Evolutionary conservation across 1,284 basidiomycete species (phyloP).

Genomic region (Volvariella volvacea): DNA sequence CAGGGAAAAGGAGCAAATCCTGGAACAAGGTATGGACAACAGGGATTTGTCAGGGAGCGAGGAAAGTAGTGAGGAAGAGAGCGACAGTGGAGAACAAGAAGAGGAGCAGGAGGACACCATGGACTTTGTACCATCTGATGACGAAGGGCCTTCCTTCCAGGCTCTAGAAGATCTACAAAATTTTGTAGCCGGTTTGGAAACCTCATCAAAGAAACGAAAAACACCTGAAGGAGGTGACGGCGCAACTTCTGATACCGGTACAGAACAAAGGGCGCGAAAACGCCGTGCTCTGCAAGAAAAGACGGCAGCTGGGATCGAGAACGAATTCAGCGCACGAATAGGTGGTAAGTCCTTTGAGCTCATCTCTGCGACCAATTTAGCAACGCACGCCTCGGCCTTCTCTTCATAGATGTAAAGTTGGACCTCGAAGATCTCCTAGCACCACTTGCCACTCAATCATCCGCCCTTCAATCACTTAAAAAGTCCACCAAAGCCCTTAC

Average conservation of each 20-base stretch:
- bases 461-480: conserved; percentile 59
- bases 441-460: conserved; percentile 53
- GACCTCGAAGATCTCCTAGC: conserved; percentile 72
- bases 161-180: conserved; percentile 63
- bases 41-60: conserved; percentile 21
- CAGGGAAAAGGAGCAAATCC: too few relatives aligned
- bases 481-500: conserved; percentile 59
- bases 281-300: conserved; percentile 63
- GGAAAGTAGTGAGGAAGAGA: conserved; percentile 44
- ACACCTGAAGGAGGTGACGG: conserved; percentile 29
- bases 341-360: conserved; percentile 36
- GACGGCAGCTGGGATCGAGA: conserved; percentile 71
- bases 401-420: conserved; percentile 44
- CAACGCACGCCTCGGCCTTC: not conserved
- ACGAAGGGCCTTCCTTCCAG: conserved; percentile 40
- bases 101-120: conserved; percentile 34
- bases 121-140: conserved; percentile 47
- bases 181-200: conserved; percentile 68
- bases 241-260: conserved; percentile 15
- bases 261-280: conserved; percentile 35
- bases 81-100: conserved; percentile 30
- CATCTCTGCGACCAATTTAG: conserved; percentile 2
- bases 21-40: conserved; percentile 13
- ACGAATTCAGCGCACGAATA: conserved; percentile 56
- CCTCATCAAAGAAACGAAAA: conserved; percentile 68